Percentiles rank a stretch among this genome's conserved stretches.
Conservation (phyloP, 1,139 yeast species). For the Yamadazyma epiphylla region DNA sequence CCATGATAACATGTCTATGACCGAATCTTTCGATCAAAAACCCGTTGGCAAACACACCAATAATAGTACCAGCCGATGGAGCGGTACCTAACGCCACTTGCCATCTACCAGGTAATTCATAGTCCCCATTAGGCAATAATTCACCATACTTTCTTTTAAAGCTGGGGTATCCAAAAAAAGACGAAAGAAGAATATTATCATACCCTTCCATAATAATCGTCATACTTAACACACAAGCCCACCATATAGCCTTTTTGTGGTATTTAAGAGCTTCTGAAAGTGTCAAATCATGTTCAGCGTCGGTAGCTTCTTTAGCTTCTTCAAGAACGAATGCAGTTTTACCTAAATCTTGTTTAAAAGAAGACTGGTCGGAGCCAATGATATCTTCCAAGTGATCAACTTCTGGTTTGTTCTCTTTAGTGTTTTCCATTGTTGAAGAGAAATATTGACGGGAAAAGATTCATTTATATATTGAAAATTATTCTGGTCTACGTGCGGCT, state of each 20-base stretch:
- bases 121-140: constrained; percentile 14
- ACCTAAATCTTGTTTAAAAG: constrained; percentile 12
- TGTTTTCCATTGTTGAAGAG: constrained; percentile 3
- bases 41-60: constrained; percentile 21
- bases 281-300: constrained; percentile 17
- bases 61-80: constrained; percentile 17
- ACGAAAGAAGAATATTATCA: constrained; percentile 19
- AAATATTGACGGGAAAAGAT: too few relatives aligned
- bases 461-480: too few relatives aligned
- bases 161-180: constrained; percentile 22
- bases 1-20: constrained; percentile 20
- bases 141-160: constrained; percentile 19
- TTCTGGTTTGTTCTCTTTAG: constrained; percentile 9
- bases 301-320: constrained; percentile 18
- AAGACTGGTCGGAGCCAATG: constrained; percentile 10
- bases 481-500: too few relatives aligned
- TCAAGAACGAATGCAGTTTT: constrained; percentile 12
- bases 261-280: constrained; percentile 14
- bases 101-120: constrained; percentile 19
- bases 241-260: constrained; percentile 18
- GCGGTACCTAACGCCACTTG: constrained; percentile 20
- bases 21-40: constrained; percentile 21
- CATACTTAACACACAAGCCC: constrained; percentile 21
- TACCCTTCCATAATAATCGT: constrained; percentile 27
- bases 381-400: constrained; percentile 13